Base-by-base conservation (phyloP, 1,284 basidiomycete genomes). In the Irpex sp. region DNA sequence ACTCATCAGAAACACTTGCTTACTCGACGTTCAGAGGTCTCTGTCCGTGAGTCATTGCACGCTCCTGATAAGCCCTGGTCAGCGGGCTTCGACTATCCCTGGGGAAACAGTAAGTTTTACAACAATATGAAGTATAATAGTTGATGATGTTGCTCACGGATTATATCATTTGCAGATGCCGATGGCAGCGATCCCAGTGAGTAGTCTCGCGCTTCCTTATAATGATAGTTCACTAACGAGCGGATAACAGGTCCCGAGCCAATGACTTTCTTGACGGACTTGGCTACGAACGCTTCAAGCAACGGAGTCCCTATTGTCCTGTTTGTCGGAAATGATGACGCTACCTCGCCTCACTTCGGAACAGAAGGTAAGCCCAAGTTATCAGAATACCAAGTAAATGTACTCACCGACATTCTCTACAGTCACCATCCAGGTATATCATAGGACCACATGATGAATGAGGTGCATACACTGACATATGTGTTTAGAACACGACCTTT, bases 41-140 rank as follows among this genome's bases (percentile, higher is more conserved):
- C 51, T 19, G 19, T 52, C 19, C 51, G 51, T 52, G 15, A 13
- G 9, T 87, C 87, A 0, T 71, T 89, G n/a, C 87, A 89, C 73
- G 87, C 87, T 1, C 87, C 87, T 6, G 44, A 47, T 13, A 83
- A 79, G 65, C 72, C 82, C 57, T 89, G 87, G 87, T 65, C 57
- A 0, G 63, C 75, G 60, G 52, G 60, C 3, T 57, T 65, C 9
- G 36, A 59, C n/a, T 65, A 65, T 57, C 60, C 60, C 5, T 65
- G 64, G 64, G 49, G 55, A 15, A 62, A 61, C 21, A 11, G 64
- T 65, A 21, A 62, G 64, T 54, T 7, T 37, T 3, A 1, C 26
- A 26, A 26, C 17, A 36, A 15, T 57, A 8, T 36, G 19, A 21
- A 17, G 17, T 31, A n/a, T n/a, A n/a, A 19, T 54, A 0, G 9